Base-by-base conservation (phyloP, 805 yeast genomes). In the Schizosaccharomyces cryophilus region DNA sequence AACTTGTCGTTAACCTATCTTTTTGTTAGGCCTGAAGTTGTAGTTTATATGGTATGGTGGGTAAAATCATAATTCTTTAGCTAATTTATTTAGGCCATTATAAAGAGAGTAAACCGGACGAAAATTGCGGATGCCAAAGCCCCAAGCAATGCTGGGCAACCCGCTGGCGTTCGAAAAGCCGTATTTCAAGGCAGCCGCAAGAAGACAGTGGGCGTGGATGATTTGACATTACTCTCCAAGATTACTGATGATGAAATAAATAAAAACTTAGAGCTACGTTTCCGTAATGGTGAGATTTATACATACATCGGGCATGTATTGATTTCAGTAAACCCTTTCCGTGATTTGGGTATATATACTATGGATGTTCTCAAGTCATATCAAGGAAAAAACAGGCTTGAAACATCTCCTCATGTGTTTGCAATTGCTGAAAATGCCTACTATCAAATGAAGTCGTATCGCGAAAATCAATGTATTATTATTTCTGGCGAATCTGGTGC, bases 401-500 rank as follows among this genome's bases (percentile, higher is more conserved):
- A 93, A 73, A 64, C 66, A 31, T 95, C 97, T 19, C 99, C 99
- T 2, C 99, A 93, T 73, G 98, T 93, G 38, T 93, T 84, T 72
- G 95, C 97, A 61, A 88, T 93, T 67, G 98, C 99, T 11, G 99
- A 93, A 73, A 74, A 94, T 42, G 88, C 93, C 95, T 93, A 84
- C 72, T 90, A 93, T 73, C 86, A 90, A 71, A 78, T 93, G 82
- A 89, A 89, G 72, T 84, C 95, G 0, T 93, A 93, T 72, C 81
- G 85, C 63, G 97, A 93, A 67, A 87, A 82, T 69, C 98, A 93
- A 71, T 90, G 97, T 78, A 97, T 93, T 26, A 93, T 93, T 67
- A 93, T 93, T 29, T 95, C 88, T 3, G 99, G 99, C 65, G 99
- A 93, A 69, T 84, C 95, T 29, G 99, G 99, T 65, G 98, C 99